phyloP scores from a whole-genome alignment of 768 basidiomycete genomes.

The Cystofilobasidium capitatum region DNA sequence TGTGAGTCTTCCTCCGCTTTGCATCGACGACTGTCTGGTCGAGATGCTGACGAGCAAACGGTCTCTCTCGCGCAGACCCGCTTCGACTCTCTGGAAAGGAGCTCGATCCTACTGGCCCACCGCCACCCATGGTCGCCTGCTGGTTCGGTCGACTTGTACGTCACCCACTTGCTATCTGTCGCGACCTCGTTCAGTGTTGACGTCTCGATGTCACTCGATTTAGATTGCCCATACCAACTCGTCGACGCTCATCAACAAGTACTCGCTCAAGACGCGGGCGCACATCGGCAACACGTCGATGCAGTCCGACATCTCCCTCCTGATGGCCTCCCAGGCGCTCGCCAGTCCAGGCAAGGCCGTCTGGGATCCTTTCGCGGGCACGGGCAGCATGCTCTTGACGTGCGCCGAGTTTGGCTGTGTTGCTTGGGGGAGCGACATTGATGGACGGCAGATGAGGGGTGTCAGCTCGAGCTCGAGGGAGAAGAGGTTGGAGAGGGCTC shows the following conservation, averaged over 20 bases:
- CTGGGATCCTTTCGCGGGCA: conserved; percentile 84
- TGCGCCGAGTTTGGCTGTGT: conserved; percentile 77
- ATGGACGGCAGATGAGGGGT: conserved; percentile 93
- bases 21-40: not conserved
- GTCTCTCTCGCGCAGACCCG: not conserved
- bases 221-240: conserved; percentile 41
- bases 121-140: not conserved
- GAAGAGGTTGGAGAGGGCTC: not conserved
- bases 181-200: not conserved
- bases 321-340: conserved; percentile 96
- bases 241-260: conserved; percentile 56
- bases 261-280: conserved; percentile 76
- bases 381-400: conserved; percentile 46
- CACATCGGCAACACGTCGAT: conserved; percentile 96
- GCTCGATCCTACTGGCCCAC: not conserved
- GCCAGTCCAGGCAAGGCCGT: conserved; percentile 64
- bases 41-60: not conserved
- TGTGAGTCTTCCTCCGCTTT: conserved; percentile 47
- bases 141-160: not conserved
- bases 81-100: not conserved
- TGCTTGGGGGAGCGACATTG: conserved; percentile 88
- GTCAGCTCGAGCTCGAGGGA: not conserved
- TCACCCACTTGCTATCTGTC: not conserved
- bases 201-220: not conserved
- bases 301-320: conserved; percentile 87